phyloP scores from a whole-genome alignment of 1,284 basidiomycete genomes.

The Singerocomus inundabilis region DNA sequence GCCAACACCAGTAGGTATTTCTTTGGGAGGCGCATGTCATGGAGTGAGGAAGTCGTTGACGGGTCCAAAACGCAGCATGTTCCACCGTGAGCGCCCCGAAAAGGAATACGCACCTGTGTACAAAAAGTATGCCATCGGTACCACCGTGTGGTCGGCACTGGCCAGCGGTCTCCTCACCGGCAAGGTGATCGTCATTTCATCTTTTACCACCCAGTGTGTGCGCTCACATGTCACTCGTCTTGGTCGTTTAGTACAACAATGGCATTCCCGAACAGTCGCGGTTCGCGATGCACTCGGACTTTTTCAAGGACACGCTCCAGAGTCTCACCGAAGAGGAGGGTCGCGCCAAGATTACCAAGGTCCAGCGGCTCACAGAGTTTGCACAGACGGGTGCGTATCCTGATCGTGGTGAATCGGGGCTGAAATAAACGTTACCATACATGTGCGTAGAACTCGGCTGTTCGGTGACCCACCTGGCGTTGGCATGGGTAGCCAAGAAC shows the following conservation, averaged over 20 bases:
- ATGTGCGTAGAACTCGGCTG: constrained; percentile 47
- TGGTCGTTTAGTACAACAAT: constrained; percentile 34
- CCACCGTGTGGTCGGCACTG: constrained; percentile 62
- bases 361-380: constrained; percentile 48
- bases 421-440: background rate
- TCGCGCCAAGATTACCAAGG: constrained; percentile 51
- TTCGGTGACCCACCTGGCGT: constrained; percentile 62
- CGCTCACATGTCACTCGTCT: too few relatives aligned
- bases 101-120: constrained; percentile 51
- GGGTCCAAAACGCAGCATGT: constrained; percentile 29
- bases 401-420: background rate
- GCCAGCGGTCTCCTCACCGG: constrained; percentile 54
- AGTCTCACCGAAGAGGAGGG: constrained; percentile 38
- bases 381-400: constrained; percentile 40
- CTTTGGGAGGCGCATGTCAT: too few relatives aligned
- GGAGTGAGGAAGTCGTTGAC: too few relatives aligned
- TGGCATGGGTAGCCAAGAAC: constrained; percentile 76
- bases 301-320: constrained; percentile 44
- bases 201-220: too few relatives aligned
- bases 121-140: constrained; percentile 41
- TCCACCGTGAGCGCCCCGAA: constrained; percentile 57
- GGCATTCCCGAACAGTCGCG: constrained; percentile 55
- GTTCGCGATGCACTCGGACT: constrained; percentile 50
- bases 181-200: constrained; percentile 32
- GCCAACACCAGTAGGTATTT: constrained; percentile 44